phyloP scores from a whole-genome alignment of 768 basidiomycete genomes.

The Gymnopilus dilepis region DNA sequence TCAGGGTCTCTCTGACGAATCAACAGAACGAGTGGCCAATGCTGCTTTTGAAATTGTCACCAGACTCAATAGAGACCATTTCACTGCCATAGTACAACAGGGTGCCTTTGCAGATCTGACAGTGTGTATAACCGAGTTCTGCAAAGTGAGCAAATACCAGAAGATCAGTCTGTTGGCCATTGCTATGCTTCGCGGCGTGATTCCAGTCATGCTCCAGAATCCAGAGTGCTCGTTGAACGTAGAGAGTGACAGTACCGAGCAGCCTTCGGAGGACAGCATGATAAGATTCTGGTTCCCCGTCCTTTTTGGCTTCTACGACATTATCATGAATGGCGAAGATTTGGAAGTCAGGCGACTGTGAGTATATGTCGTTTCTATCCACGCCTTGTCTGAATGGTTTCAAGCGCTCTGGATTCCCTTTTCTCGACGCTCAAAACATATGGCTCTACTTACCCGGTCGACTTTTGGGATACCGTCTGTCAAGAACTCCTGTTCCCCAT shows the following conservation, averaged over 20 bases:
- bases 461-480: conserved; percentile 98
- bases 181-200: conserved; percentile 92
- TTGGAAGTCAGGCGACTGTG: conserved; percentile 95
- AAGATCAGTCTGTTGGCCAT: conserved; percentile 97
- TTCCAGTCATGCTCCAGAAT: conserved; percentile 87
- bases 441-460: conserved; percentile 81
- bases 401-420: conserved; percentile 93
- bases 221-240: conserved; percentile 61
- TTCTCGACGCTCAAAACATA: conserved; percentile 93
- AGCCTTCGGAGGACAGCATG: conserved; percentile 79
- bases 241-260: conserved; percentile 33
- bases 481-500: conserved; percentile 97
- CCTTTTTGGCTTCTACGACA: conserved; percentile 97
- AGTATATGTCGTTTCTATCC: conserved; percentile 37
- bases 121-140: conserved; percentile 98
- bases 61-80: conserved; percentile 88
- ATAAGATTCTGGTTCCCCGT: conserved; percentile 98
- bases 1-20: not conserved
- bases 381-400: conserved; percentile 10
- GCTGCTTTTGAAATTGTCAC: conserved; percentile 97
- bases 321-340: conserved; percentile 99
- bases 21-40: conserved; percentile 82
- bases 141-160: conserved; percentile 99
- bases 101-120: conserved; percentile 96
- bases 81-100: conserved; percentile 86